Conservation (phyloP, 1,139 yeast species). For the Scheffersomyces stambukii region DNA sequence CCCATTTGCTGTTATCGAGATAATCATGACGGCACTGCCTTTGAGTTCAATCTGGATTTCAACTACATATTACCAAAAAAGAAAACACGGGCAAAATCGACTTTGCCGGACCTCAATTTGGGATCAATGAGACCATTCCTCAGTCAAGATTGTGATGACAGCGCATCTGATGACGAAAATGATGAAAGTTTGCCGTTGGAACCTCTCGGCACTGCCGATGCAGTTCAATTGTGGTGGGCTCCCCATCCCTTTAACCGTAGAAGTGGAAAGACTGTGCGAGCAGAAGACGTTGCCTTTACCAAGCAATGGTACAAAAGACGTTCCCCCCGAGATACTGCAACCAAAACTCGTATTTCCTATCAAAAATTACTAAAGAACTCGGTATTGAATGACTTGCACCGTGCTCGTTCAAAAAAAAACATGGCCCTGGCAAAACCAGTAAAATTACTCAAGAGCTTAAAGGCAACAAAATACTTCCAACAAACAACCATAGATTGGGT, state of each 20-base stretch:
- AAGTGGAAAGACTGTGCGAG: slow-evolving; percentile 68
- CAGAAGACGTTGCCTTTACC: slow-evolving; percentile 84
- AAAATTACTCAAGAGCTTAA: slow-evolving; percentile 62
- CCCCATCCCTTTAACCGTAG: slow-evolving; percentile 81
- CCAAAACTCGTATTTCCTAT: slow-evolving; percentile 79
- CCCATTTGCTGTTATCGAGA: slow-evolving; percentile 53
- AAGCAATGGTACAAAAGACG: slow-evolving; percentile 81
- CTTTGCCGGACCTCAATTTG: too few relatives aligned
- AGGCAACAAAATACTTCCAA: slow-evolving; percentile 82
- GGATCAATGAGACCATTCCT: slow-evolving; percentile 5
- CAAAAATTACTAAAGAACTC: slow-evolving; percentile 77
- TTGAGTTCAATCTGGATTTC: slow-evolving; percentile 48
- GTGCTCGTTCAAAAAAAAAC: slow-evolving; percentile 30
- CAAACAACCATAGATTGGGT: slow-evolving; percentile 96
- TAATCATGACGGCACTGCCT: too few relatives aligned
- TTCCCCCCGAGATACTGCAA: slow-evolving; percentile 55
- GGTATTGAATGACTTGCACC: slow-evolving; percentile 69
- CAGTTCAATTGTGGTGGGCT: slow-evolving; percentile 69
- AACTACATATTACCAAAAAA: slow-evolving; percentile 51
- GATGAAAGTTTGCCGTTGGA: slow-evolving; percentile 17
- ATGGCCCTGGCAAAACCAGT: slow-evolving; percentile 39
- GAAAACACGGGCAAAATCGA: not conserved
- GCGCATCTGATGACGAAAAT: slow-evolving; percentile 7
- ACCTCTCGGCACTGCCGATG: slow-evolving; percentile 47
- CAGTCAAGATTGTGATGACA: slow-evolving; percentile 8